A percentile compares a stretch with the other conserved stretches of the same genome.
These are phyloP conservation scores for Pleomassaria siparia DNA, from an alignment of 2,329 filamentous ascomycete genomes.

Conservation along the genomic window DNA sequence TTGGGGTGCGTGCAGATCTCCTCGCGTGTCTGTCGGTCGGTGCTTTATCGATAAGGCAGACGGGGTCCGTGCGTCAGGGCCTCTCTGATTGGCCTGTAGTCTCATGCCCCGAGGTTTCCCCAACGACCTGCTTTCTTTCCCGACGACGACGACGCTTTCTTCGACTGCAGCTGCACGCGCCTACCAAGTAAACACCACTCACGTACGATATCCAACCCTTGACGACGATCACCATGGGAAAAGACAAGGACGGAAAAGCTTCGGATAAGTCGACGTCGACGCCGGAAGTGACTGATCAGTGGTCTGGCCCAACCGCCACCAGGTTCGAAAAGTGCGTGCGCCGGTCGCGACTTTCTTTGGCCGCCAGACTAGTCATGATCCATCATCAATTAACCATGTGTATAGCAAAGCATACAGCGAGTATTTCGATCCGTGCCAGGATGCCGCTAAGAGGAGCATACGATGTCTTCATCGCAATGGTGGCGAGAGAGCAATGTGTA, in stretches of 20 bases:
- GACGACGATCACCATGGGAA: slow-evolving; percentile 10
- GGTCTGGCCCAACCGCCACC: slow-evolving; percentile 37
- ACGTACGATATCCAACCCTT: not conserved
- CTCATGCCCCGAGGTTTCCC: slow-evolving; percentile 8
- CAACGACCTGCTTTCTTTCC: slow-evolving; percentile 6
- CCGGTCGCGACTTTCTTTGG: slow-evolving; percentile 1
- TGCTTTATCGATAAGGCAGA: slow-evolving; percentile 8
- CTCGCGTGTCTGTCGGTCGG: not conserved
- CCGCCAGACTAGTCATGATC: slow-evolving; percentile 10
- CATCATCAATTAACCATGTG: not conserved
- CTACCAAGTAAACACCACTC: slow-evolving; percentile 11
- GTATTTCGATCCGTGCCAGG: slow-evolving; percentile 94
- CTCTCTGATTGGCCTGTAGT: not conserved
- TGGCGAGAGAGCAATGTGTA: slow-evolving; percentile 85
- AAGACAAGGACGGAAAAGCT: slow-evolving; percentile 9
- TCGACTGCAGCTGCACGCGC: slow-evolving; percentile 10
- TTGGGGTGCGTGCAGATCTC: slow-evolving; percentile 11
- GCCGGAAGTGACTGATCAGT: slow-evolving; percentile 20
- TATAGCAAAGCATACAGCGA: slow-evolving; percentile 82
- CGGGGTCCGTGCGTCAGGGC: no score
- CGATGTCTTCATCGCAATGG: slow-evolving; percentile 86
- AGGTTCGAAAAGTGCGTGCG: slow-evolving; percentile 44
- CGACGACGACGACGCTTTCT: slow-evolving; percentile 5
- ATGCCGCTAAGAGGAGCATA: slow-evolving; percentile 81
- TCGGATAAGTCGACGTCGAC: not conserved